These are phyloP conservation scores for Brettanomyces anomalus DNA, from an alignment of 805 yeast species.

Conservation along the genomic window DNA sequence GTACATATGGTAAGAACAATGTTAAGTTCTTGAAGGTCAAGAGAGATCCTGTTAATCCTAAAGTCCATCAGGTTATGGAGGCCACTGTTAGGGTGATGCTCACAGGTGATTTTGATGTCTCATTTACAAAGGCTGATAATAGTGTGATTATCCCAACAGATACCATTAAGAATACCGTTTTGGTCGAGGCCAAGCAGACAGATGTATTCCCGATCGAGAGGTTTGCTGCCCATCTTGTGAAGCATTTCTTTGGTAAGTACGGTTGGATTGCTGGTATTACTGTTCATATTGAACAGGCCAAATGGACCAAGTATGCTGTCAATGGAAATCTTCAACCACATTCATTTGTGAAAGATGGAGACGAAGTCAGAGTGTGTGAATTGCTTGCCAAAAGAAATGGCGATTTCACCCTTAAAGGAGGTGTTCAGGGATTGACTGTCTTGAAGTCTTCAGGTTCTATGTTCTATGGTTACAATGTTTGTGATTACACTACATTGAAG, in stretches of 20 bases:
- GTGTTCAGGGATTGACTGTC: constrained; percentile 71
- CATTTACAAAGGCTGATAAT: constrained; percentile 87
- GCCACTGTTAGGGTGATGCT: constrained; percentile 71
- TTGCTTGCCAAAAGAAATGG: constrained; percentile 44
- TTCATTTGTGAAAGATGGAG: constrained; percentile 79
- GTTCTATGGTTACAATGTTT: constrained; percentile 79
- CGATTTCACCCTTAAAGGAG: constrained; percentile 52
- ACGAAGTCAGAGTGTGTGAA: constrained; percentile 61
- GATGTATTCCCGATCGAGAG: constrained; percentile 89
- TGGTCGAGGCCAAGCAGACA: constrained; percentile 71
- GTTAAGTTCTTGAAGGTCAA: constrained; percentile 87
- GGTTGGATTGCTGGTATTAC: constrained; percentile 66
- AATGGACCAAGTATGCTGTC: constrained; percentile 72
- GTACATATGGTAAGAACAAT: constrained; percentile 86
- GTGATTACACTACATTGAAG: constrained; percentile 81
- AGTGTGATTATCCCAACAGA: constrained; percentile 88
- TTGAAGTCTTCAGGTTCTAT: constrained; percentile 87
- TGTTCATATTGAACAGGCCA: constrained; percentile 57
- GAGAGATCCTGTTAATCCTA: constrained; percentile 64
- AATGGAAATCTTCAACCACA: constrained; percentile 73
- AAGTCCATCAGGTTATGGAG: constrained; percentile 74
- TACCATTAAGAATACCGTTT: constrained; percentile 82
- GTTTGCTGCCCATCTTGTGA: constrained; percentile 76
- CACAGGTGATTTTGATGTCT: constrained; percentile 67
- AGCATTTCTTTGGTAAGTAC: constrained; percentile 74